A percentile compares a stretch with the other conserved stretches of the same genome.
Conservation (phyloP, 1,284 basidiomycete species). For the Cryptococcus hybrid region DNA sequence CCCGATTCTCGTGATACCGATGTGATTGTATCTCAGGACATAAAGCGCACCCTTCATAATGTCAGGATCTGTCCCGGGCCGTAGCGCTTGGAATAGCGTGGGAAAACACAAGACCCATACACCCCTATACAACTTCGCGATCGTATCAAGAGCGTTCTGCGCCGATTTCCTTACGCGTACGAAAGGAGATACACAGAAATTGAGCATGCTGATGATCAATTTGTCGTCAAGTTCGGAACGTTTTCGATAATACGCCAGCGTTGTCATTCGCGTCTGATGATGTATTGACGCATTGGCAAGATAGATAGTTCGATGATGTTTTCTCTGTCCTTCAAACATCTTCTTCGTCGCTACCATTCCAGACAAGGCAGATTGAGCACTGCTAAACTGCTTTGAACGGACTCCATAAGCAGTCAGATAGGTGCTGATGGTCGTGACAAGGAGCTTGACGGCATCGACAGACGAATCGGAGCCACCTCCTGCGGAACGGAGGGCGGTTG, state of each 20-base stretch:
- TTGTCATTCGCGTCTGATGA: constrained; percentile 44
- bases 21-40: constrained; percentile 57
- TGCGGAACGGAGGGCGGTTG: constrained; percentile 62
- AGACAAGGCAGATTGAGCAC: constrained; percentile 33
- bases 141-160: constrained; percentile 36
- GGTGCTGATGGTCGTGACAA: constrained; percentile 50
- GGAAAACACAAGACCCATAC: constrained; percentile 73
- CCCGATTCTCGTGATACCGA: constrained; percentile 36
- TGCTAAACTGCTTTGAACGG: constrained; percentile 41
- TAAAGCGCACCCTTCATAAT: constrained; percentile 95
- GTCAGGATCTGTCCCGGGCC: constrained; percentile 80
- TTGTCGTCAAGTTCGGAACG: constrained; percentile 77
- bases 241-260: constrained; percentile 63
- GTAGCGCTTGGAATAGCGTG: constrained; percentile 68
- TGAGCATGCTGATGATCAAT: constrained; percentile 72
- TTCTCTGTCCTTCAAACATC: constrained; percentile 42
- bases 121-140: constrained; percentile 70
- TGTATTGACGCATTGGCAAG: constrained; percentile 39
- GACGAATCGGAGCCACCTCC: constrained; percentile 76
- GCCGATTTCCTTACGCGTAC: constrained; percentile 57
- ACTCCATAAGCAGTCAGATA: constrained; percentile 45
- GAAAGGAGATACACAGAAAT: constrained; percentile 83
- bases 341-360: constrained; percentile 38
- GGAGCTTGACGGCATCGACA: constrained; percentile 74
- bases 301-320: constrained; percentile 43